phyloP scores from a whole-genome alignment of 257 asterid genomes.

The Eucommia ulmoides region DNA sequence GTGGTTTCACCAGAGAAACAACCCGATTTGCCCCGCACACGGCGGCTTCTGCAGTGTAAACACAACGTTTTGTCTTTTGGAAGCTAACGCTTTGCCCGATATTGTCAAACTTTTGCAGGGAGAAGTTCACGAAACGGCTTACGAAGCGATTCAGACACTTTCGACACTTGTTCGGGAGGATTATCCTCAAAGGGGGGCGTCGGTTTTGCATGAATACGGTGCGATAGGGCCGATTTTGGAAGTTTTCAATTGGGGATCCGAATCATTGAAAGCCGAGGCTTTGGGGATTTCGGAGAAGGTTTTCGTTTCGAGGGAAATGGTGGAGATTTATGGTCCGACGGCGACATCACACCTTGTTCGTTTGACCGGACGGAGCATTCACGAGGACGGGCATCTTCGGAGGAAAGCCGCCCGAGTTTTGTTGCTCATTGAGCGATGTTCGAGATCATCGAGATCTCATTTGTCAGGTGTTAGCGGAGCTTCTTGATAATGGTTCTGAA shows the following conservation, averaged over 20 bases:
- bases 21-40: slow-evolving; percentile 28
- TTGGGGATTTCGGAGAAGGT: slow-evolving; percentile 38
- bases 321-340: slow-evolving; percentile 27
- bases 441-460: slow-evolving; percentile 38
- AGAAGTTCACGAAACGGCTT: slow-evolving; percentile 43
- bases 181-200: slow-evolving; percentile 40
- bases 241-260: slow-evolving; percentile 49
- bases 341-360: slow-evolving; percentile 31
- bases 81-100: slow-evolving; percentile 36
- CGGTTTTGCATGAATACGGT: slow-evolving; percentile 31
- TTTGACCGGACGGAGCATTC: slow-evolving; percentile 34
- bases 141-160: slow-evolving; percentile 56
- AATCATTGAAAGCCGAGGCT: slow-evolving; percentile 43
- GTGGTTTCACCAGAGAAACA: slow-evolving; percentile 13
- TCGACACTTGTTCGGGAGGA: slow-evolving; percentile 55
- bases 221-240: slow-evolving; percentile 31
- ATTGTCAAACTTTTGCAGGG: slow-evolving; percentile 24
- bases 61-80: slow-evolving; percentile 39
- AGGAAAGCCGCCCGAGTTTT: slow-evolving; percentile 47
- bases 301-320: slow-evolving; percentile 41
- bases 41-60: slow-evolving; percentile 33
- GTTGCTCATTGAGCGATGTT: slow-evolving; percentile 35
- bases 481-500: slow-evolving; percentile 12
- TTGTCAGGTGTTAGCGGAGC: slow-evolving; percentile 21
- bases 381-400: slow-evolving; percentile 41